Conservation (phyloP, 495 filamentous ascomycete genomes). For the Aspergillus cavernicola region DNA sequence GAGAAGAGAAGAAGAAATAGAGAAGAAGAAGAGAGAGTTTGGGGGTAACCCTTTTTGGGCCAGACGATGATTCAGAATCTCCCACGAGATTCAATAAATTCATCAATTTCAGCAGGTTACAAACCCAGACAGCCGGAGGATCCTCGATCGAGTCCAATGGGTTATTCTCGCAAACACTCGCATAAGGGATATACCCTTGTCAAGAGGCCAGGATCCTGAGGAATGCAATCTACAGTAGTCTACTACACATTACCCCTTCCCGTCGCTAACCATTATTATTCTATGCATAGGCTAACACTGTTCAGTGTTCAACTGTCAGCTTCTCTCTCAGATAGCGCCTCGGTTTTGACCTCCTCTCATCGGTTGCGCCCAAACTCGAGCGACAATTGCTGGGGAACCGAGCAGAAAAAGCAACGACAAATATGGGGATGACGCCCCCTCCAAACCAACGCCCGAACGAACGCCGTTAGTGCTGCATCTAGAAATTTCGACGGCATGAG, state of each 20-base stretch:
- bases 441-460: conserved; percentile 13
- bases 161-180: no score
- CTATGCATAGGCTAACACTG: not conserved
- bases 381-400: conserved; percentile 7
- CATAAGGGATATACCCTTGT: no score
- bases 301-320: not conserved
- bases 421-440: conserved; percentile 1
- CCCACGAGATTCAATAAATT: not conserved
- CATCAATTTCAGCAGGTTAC: no score
- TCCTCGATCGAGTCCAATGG: no score
- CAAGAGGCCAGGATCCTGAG: no score
- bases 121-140: no score
- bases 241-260: no score
- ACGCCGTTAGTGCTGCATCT: conserved; percentile 21
- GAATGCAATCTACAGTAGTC: no score
- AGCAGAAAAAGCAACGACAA: not conserved
- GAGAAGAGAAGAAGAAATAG: conserved; percentile 1
- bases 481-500: conserved; percentile 25
- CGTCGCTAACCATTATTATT: no score
- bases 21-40: conserved; percentile 11
- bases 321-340: not conserved
- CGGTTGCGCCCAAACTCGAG: not conserved
- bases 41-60: conserved; percentile 12
- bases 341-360: not conserved
- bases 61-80: conserved; percentile 2